phyloP scores from a whole-genome alignment of 805 yeast species.

The Suhomyces canberraensis region DNA sequence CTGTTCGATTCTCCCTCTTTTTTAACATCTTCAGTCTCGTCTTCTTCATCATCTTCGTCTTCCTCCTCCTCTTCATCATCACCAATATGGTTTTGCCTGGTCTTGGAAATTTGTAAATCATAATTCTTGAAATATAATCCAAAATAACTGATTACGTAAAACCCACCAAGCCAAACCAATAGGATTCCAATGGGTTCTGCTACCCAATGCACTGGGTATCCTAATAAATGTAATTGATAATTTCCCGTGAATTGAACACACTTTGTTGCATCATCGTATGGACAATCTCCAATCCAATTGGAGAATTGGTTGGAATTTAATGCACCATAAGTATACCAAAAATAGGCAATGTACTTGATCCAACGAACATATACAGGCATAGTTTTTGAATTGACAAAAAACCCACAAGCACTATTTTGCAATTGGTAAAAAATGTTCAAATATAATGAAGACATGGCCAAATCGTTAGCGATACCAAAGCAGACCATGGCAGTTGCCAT shows the following conservation, averaged over 20 bases:
- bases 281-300: constrained; percentile 58
- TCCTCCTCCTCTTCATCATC: constrained; percentile 10
- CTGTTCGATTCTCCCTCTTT: not conserved
- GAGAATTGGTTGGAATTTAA: constrained; percentile 63
- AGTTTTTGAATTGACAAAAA: constrained; percentile 65
- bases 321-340: constrained; percentile 79
- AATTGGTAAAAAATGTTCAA: constrained; percentile 64
- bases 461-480: constrained; percentile 59
- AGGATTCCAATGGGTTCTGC: constrained; percentile 21
- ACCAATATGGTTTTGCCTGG: constrained; percentile 20
- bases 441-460: constrained; percentile 58
- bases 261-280: constrained; percentile 17
- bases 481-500: constrained; percentile 52
- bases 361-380: constrained; percentile 87
- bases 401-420: constrained; percentile 78
- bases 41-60: constrained; percentile 10
- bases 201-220: constrained; percentile 23
- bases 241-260: constrained; percentile 22
- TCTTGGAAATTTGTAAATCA: constrained; percentile 21
- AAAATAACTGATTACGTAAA: constrained; percentile 14
- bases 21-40: not conserved
- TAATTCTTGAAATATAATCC: constrained; percentile 17
- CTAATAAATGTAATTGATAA: constrained; percentile 18
- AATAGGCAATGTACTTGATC: constrained; percentile 72
- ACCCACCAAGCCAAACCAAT: constrained; percentile 18